Evolutionary conservation across 2,329 filamentous ascomycete genomes (phyloP), one percentile per base, ranked within the genome.

Genomic region (Dendryphion nanum): DNA sequence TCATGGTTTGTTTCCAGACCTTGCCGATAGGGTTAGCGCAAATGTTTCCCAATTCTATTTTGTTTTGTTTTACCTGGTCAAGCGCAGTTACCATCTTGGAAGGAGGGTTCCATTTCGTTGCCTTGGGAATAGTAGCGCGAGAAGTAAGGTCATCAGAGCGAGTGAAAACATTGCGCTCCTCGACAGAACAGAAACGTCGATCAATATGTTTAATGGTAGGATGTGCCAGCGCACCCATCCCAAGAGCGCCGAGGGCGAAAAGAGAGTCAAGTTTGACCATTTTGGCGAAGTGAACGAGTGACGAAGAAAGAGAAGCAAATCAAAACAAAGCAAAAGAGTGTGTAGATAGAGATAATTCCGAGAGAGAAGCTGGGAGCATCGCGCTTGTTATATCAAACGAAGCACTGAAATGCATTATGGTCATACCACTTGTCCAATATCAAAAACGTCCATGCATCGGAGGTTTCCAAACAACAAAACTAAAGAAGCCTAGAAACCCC

Each of bases 181-280:
- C 41, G 13, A 48, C 19, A 8, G 49, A 41, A 18, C 48, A 55
- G 29, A 51, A 45, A 18, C 49, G 54, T 29, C 43, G 45, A 38
- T 50, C 48, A 35, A 52, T 51, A 26, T 53, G 49, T 38, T 55
- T 55, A 35, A 50, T 51, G 44, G 45, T 50, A 29, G 51, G 51
- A 35, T 54, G 23, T 26, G 23, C 23, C 23, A 26, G 23, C 23
- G 23, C 23, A 26, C 23, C 23, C 23, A n/a, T 26, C n/a, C 23
- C 23, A 26, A 26, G 10, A 10, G 23, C 23, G 10, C 10, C 23
- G 23, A 26, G 23, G 23, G 23, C 23, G 23, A 26, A n/a, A 26
- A 26, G 23, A 26, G 23, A 26, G n/a, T 26, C n/a, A n/a, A 26
- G 10, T n/a, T 26, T 26, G 23, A 26, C 23, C 23, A 26, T 26